A percentile compares a stretch with the other conserved stretches of the same genome.
phyloP scores from a whole-genome alignment of 2,329 filamentous ascomycete genomes.

The Xylogone sp. region DNA sequence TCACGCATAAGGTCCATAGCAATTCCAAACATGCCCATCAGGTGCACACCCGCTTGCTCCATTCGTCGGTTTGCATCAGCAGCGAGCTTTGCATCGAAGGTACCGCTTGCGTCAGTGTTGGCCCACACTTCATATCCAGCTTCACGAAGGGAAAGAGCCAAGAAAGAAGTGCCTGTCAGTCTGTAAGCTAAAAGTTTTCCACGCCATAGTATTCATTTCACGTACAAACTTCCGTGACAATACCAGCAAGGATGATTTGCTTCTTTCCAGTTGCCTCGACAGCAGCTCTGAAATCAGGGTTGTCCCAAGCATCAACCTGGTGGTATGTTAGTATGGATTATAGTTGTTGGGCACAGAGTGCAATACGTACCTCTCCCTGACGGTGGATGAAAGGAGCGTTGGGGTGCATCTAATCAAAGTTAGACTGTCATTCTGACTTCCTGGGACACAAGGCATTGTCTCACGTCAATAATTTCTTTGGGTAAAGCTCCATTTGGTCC shows the following conservation, averaged over 20 bases:
- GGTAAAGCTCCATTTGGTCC: conserved; percentile 70
- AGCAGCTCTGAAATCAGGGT: conserved; percentile 61
- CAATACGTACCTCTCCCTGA: conserved; percentile 55
- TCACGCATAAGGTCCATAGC: conserved; percentile 26
- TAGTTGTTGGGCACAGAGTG: conserved; percentile 43
- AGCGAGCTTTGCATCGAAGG: conserved; percentile 56
- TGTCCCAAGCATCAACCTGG: conserved; percentile 77
- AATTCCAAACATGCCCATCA: conserved; percentile 26
- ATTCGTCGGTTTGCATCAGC: conserved; percentile 65
- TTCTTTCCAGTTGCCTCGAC: conserved; percentile 61
- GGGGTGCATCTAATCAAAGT: conserved; percentile 50
- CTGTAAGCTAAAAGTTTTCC: background rate
- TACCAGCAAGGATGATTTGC: conserved; percentile 70
- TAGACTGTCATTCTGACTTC: background rate
- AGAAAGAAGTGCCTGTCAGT: conserved; percentile 59
- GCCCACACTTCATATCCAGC: conserved; percentile 72
- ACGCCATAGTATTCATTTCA: too few species aligned
- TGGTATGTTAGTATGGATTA: conserved; percentile 44
- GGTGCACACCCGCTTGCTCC: conserved; percentile 61
- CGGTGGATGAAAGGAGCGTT: conserved; percentile 62
- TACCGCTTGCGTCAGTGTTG: conserved; percentile 69
- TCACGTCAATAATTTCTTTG: conserved; percentile 57
- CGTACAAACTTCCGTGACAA: conserved; percentile 69
- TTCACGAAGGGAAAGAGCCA: conserved; percentile 66
- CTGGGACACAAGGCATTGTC: conserved; percentile 20